Evolutionary conservation across 306 rosid genomes (phyloP).

Genomic region (Prunus mume): DNA sequence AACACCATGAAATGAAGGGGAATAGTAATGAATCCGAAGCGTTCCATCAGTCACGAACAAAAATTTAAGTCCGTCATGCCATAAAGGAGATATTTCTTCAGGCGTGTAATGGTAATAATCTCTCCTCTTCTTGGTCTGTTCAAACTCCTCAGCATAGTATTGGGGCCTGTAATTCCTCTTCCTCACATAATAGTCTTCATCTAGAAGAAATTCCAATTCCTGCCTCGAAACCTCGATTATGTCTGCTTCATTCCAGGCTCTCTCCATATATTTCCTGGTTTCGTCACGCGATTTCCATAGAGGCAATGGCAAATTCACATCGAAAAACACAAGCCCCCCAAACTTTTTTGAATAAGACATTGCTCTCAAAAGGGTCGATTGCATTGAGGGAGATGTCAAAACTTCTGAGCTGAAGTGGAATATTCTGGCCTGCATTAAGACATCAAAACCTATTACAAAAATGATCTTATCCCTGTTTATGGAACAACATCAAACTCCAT

Average conservation of each 20-base stretch:
- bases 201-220: constrained; percentile 87
- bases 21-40: constrained; percentile 71
- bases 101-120: constrained; percentile 76
- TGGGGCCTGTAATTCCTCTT: constrained; percentile 74
- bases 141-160: constrained; percentile 66
- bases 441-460: background rate
- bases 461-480: background rate
- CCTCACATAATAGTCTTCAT: constrained; percentile 66
- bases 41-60: constrained; percentile 88
- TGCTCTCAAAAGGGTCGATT: constrained; percentile 38
- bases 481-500: background rate
- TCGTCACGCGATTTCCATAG: constrained; percentile 77
- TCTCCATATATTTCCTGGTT: constrained; percentile 56
- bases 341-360: constrained; percentile 44
- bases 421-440: constrained; percentile 44
- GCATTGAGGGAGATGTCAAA: constrained; percentile 36
- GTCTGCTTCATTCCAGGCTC: constrained; percentile 79
- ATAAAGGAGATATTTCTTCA: constrained; percentile 73
- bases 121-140: constrained; percentile 63
- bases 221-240: constrained; percentile 73
- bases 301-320: constrained; percentile 69
- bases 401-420: constrained; percentile 69
- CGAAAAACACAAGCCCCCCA: constrained; percentile 63
- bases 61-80: constrained; percentile 71
- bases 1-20: constrained; percentile 68